Evolutionary conservation across 208 protist species (phyloP), one percentile per base, ranked within the genome.

Genomic region (Kentomonas sorsogonicus): DNA sequence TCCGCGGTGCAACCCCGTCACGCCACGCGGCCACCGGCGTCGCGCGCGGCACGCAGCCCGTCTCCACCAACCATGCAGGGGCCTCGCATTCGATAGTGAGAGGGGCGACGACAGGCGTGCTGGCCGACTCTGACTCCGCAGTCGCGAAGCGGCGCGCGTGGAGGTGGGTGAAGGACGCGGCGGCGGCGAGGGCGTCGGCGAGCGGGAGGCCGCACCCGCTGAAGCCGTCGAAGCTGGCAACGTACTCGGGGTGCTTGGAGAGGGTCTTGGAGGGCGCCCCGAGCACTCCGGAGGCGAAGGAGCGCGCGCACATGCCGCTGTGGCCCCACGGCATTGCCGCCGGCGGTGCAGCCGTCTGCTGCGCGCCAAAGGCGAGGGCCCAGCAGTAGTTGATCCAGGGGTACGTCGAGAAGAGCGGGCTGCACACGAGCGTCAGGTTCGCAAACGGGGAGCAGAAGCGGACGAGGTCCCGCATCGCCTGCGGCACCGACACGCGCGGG

Each of bases 311-410:
- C 11, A 66, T 23, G 26, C 59, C 59, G 20, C 59, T 66, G 53
- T 58, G 66, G 25, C 66, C 66, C 66, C 66, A 72, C 36, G 66
- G 66, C 59, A 72, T 56, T 22, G 38, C 41, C 15, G 31, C 22
- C 20, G 30, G n/a, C 18, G 44, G 4, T 10, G 25, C 29, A 22
- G 40, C 39, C 40, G 39, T 4, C 0, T 27, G 5, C 20, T 26
- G 11, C 2, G 6, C 13, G 27, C 38, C 38, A 3, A 48, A 27
- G 2, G 40, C 15, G 25, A n/a, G 36, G 1, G 58, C 29, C 59
- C 57, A 72, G 55, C 61, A 65, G 43, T 66, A 63, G 34, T 43
- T 63, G 20, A 72, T 38, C 59, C 57, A 72, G 11, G 59, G 59
- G 55, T 72, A 66, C 11, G 58, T 23, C 41, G 53, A 66, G 41